Conservation (phyloP, 192 early-diverging fungal species). For the Allomyces macrogynus region DNA sequence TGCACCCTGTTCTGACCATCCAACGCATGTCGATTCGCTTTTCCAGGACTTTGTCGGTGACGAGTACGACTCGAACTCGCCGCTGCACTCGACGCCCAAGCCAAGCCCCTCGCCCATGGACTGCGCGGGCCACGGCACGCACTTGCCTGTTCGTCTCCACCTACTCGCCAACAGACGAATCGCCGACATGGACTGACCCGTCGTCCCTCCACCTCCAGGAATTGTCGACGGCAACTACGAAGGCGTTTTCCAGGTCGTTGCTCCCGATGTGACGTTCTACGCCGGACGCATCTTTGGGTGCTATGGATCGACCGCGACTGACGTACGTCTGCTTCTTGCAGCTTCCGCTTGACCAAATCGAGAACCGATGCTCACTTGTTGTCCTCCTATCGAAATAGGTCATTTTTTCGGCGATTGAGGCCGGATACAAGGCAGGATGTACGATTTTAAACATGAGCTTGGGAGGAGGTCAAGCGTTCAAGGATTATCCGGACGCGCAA, state of each 20-base stretch:
- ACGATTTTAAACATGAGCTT: conserved; percentile 47
- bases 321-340: too few species aligned
- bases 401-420: conserved; percentile 36
- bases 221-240: background rate
- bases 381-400: conserved; percentile 13
- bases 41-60: conserved; percentile 39
- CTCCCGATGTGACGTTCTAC: conserved; percentile 40
- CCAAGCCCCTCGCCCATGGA: conserved; percentile 12
- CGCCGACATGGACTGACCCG: too few species aligned
- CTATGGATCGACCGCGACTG: conserved; percentile 12
- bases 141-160: conserved; percentile 47
- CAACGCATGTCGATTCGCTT: too few species aligned
- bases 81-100: conserved; percentile 6
- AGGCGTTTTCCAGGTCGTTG: conserved; percentile 32
- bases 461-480: conserved; percentile 30
- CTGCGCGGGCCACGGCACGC: conserved; percentile 35
- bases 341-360: too few species aligned
- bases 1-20: too few species aligned
- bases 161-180: too few species aligned
- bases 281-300: conserved; percentile 48
- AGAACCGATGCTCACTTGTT: too few species aligned
- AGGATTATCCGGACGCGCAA: conserved; percentile 22
- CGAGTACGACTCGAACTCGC: conserved; percentile 10
- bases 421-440: too few species aligned
- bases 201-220: conserved; percentile 23